Conservation (phyloP, 1,284 basidiomycete species). For the Sanguinoderma infundibulare region DNA sequence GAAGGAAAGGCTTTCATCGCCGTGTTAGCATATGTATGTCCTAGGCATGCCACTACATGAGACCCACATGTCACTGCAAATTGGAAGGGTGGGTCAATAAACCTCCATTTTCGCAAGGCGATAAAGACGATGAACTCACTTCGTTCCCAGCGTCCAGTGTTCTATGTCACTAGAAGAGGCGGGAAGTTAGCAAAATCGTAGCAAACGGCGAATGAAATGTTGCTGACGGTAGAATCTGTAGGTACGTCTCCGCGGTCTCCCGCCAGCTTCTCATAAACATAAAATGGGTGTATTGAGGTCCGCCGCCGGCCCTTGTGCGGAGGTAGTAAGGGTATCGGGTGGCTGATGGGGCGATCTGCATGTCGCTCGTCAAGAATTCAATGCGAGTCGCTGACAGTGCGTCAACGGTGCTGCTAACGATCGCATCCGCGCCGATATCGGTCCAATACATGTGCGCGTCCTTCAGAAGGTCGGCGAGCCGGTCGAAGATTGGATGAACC, state of each 20-base stretch:
- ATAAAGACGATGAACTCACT: slow-evolving; percentile 7
- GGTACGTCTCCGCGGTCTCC: slow-evolving; percentile 19
- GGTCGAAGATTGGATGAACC: slow-evolving; percentile 22
- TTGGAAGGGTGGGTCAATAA: background rate
- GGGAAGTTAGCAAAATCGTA: background rate
- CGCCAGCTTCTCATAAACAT: slow-evolving; percentile 25
- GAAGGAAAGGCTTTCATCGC: slow-evolving; percentile 18
- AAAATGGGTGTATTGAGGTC: slow-evolving; percentile 24
- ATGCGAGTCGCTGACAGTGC: slow-evolving; percentile 17
- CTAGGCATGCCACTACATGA: too few relatives aligned
- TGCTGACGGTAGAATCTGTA: slow-evolving; percentile 25
- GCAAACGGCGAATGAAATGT: background rate
- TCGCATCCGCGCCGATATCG: slow-evolving; percentile 22
- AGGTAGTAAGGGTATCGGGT: slow-evolving; percentile 23
- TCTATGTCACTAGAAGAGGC: slow-evolving; percentile 15
- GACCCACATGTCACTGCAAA: slow-evolving; percentile 20
- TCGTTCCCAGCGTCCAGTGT: slow-evolving; percentile 25
- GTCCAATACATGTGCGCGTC: slow-evolving; percentile 23
- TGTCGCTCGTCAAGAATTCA: slow-evolving; percentile 18
- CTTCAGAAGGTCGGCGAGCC: slow-evolving; percentile 16
- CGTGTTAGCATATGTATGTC: background rate
- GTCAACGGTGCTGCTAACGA: slow-evolving; percentile 23
- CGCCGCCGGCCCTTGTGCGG: slow-evolving; percentile 20
- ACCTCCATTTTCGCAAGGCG: too few relatives aligned
- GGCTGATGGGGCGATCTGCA: slow-evolving; percentile 13